A percentile compares a stretch with the other conserved stretches of the same genome.
Evolutionary conservation across 2,329 filamentous ascomycete species (phyloP).

Genomic region (Geosmithia morbida): DNA sequence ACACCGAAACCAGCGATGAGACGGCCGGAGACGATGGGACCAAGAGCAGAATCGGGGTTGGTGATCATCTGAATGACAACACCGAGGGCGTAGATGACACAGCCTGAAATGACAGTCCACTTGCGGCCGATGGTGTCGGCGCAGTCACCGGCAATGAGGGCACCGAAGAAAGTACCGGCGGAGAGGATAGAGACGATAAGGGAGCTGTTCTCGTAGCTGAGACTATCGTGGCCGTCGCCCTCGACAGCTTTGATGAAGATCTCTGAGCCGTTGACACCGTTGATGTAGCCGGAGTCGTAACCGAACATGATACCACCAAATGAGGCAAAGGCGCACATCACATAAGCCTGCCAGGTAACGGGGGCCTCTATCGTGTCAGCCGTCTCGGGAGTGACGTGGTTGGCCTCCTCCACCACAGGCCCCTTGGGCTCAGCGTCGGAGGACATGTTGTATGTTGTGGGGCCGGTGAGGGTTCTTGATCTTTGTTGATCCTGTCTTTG

Average conservation of each 20-base stretch:
- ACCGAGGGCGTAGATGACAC: slow-evolving; percentile 55
- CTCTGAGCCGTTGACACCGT: slow-evolving; percentile 40
- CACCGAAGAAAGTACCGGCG: slow-evolving; percentile 64
- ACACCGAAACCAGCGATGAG: slow-evolving; percentile 65
- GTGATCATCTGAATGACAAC: slow-evolving; percentile 51
- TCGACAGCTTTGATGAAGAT: slow-evolving; percentile 39
- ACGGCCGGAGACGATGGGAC: slow-evolving; percentile 57
- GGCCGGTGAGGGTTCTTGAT: not conserved
- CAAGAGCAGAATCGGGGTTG: slow-evolving; percentile 30
- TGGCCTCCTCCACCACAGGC: slow-evolving; percentile 1
- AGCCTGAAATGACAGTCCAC: slow-evolving; percentile 57
- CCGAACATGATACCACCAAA: slow-evolving; percentile 67
- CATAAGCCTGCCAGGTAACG: slow-evolving; percentile 53
- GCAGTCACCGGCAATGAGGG: slow-evolving; percentile 62
- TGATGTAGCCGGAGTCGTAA: slow-evolving; percentile 67
- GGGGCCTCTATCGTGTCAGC: slow-evolving; percentile 50
- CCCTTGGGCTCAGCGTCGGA: not conserved
- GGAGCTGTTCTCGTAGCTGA: slow-evolving; percentile 30
- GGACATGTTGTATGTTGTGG: not conserved
- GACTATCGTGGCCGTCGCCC: slow-evolving; percentile 15
- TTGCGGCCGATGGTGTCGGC: slow-evolving; percentile 63
- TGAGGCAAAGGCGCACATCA: slow-evolving; percentile 56
- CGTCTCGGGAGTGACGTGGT: slow-evolving; percentile 25
- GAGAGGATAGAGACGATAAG: slow-evolving; percentile 66
- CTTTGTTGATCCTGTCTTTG: too few species aligned